Conservation (phyloP, 306 rosid genomes). For the Vachellia collinsii region DNA sequence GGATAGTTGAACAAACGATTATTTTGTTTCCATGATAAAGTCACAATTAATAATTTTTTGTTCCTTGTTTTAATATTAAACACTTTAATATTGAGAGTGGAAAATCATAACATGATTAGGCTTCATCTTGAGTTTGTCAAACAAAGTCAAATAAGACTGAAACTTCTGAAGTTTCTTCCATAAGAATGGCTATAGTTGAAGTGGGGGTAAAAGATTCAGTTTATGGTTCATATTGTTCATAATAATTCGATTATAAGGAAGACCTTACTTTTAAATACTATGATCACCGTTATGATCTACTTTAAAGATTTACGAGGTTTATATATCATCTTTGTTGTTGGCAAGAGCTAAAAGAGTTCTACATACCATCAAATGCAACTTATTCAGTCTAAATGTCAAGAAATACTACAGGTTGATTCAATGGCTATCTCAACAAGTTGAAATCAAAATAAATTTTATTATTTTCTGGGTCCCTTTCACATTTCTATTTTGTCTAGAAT, state of each 20-base stretch:
- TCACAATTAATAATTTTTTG: not conserved
- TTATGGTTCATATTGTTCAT: not conserved
- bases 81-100: not conserved
- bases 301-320: not conserved
- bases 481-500: conserved; percentile 18
- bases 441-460: conserved; percentile 5
- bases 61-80: not conserved
- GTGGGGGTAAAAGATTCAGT: not conserved
- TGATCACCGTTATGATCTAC: not conserved
- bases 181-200: not conserved
- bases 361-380: not conserved
- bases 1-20: no score
- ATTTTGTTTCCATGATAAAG: not conserved
- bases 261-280: not conserved
- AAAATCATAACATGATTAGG: no score
- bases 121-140: no score
- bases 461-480: conserved; percentile 8
- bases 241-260: not conserved
- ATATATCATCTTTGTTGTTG: not conserved
- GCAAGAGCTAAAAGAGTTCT: not conserved
- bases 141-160: no score
- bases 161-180: not conserved
- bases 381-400: not conserved
- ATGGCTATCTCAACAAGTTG: not conserved
- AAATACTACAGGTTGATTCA: conserved; percentile 14